Base-by-base conservation (phyloP, 1,139 yeast species). In the Candida sp. region DNA sequence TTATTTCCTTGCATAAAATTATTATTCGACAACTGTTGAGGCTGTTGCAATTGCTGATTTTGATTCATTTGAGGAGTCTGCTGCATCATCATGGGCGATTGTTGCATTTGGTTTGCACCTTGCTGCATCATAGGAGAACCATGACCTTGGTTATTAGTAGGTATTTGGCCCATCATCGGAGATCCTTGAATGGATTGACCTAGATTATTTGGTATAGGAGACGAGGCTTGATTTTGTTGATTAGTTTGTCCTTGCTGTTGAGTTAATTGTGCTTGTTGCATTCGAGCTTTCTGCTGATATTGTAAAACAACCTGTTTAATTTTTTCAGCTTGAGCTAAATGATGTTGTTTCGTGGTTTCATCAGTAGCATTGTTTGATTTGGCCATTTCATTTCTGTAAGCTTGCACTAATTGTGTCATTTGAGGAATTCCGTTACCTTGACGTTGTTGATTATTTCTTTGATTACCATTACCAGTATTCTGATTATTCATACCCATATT, bases 291-390 rank as follows among this genome's bases (percentile, higher is more conserved):
- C 45, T 70, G 74, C 44, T 73, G 78, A 48, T 70, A 72, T 43
- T 60, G 67, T 35, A 70, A 52, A 47, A 75, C 72, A 46, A 69
- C 72, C 60, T 69, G 73, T 52, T 76, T 77, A 52, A 87, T 81
- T 45, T 78, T 78, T 44, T 86, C 86, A 2, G 95, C 95, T 47
- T 81, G 82, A 47, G 73, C 69, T 49, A 79, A 68, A 55, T 85
- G 88, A 52, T 78, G 82, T 57, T 80, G 81, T 21, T 91, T 91
- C 49, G 77, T 83, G 1, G 79, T 82, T 0, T 87, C 77, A 43
- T 81, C 82, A 41, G 61, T 61, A 4, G 77, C 67, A 5, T 70
- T 71, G 51, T 78, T 78, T 1, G 90, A 95, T 50, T 79, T 77
- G 35, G 78, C 80, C 43, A 82, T 75, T 53, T 84, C 89, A 39